These are phyloP conservation scores for Triticum urartu DNA, from an alignment of 176 grass and related monocot genomes.

Conservation along the genomic window DNA sequence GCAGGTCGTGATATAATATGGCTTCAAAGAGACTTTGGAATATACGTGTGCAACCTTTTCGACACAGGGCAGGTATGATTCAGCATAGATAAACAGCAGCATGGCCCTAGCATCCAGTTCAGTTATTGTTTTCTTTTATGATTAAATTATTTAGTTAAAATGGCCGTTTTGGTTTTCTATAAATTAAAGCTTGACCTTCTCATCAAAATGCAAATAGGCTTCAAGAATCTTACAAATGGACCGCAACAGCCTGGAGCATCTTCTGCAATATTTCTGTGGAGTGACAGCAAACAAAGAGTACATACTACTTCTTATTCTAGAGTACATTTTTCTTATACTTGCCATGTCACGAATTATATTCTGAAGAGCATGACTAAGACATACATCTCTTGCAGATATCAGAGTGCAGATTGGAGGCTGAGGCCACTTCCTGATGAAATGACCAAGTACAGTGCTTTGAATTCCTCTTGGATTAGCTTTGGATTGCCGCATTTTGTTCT, in stretches of 20 bases:
- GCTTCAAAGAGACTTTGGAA: conserved; percentile 92
- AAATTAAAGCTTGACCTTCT: conserved; percentile 29
- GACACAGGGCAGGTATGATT: conserved; percentile 88
- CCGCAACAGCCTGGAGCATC: conserved; percentile 84
- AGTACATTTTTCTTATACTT: not conserved
- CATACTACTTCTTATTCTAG: not conserved
- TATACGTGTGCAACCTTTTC: conserved; percentile 94
- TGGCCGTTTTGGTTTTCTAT: conserved; percentile 13
- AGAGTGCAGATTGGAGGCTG: conserved; percentile 96
- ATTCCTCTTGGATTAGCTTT: conserved; percentile 23
- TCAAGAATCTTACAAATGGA: conserved; percentile 86
- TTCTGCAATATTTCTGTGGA: conserved; percentile 88
- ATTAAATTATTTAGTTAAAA: conserved; percentile 18
- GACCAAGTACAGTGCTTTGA: conserved; percentile 65
- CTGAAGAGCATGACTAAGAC: not conserved
- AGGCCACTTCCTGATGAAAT: conserved; percentile 87
- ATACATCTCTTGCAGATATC: conserved; percentile 76
- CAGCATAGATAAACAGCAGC: not conserved
- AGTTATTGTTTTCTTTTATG: not conserved
- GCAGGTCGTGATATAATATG: conserved; percentile 91
- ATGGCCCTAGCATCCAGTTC: conserved; percentile 7
- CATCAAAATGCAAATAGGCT: conserved; percentile 57
- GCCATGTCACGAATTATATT: conserved; percentile 24
- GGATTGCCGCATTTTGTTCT: conserved; percentile 12
- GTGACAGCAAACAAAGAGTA: conserved; percentile 96